Conservation (phyloP, 352 stramenopile species). For the Phytopythium delawarense region DNA sequence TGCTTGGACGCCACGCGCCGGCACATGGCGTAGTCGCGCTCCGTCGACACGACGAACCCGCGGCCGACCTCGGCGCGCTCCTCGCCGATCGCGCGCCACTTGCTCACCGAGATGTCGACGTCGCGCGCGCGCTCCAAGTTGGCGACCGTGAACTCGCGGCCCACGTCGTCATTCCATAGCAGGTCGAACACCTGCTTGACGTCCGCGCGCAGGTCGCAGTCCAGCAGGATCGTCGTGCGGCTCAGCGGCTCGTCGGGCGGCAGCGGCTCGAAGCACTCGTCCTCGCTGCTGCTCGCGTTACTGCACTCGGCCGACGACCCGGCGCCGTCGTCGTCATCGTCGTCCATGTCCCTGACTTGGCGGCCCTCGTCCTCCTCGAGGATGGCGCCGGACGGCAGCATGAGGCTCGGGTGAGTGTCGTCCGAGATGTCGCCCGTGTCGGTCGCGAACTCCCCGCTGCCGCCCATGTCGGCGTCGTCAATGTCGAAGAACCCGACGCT, state of each 20-base stretch:
- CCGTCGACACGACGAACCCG: constrained; percentile 47
- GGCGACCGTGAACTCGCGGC: constrained; percentile 38
- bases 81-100: constrained; percentile 43
- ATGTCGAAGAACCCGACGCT: constrained; percentile 47
- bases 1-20: constrained; percentile 47
- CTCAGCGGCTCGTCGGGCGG: constrained; percentile 42
- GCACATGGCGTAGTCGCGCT: constrained; percentile 43
- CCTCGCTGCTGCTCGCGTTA: constrained; percentile 43
- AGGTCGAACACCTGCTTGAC: constrained; percentile 61
- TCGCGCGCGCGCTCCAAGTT: constrained; percentile 60
- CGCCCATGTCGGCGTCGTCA: constrained; percentile 23
- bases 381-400: neutral
- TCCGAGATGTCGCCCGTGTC: neutral
- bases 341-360: neutral
- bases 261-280: constrained; percentile 58
- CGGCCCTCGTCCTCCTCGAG: constrained; percentile 13
- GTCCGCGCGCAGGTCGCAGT: constrained; percentile 64
- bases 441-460: constrained; percentile 8
- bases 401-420: neutral
- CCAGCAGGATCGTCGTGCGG: constrained; percentile 63
- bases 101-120: constrained; percentile 61
- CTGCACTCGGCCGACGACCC: neutral
- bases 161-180: constrained; percentile 57
- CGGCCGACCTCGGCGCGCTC: constrained; percentile 18
- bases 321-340: constrained; percentile 9